A percentile compares a stretch with the other conserved stretches of the same genome.
These are phyloP conservation scores for Xerocomus brunneocitrinus DNA, from an alignment of 768 basidiomycete species.

Conservation along the genomic window DNA sequence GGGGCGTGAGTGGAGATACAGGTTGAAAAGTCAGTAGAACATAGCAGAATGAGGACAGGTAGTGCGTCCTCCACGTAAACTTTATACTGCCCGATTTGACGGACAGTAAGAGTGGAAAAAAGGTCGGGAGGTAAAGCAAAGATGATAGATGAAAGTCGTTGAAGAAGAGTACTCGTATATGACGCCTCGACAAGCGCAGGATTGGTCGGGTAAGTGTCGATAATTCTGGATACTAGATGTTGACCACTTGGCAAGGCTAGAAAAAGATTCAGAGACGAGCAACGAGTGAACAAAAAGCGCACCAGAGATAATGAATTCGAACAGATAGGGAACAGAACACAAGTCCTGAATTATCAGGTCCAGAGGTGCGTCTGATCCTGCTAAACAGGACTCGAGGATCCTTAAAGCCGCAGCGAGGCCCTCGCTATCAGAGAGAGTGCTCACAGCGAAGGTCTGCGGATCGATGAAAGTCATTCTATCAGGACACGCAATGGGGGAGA, in stretches of 20 bases:
- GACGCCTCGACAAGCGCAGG: constrained; percentile 22
- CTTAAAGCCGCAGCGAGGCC: constrained; percentile 13
- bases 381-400: constrained; percentile 25
- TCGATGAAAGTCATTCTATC: constrained; percentile 13
- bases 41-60: constrained; percentile 17
- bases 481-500: not conserved
- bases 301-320: constrained; percentile 31
- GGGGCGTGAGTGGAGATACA: not conserved
- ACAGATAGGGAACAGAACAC: constrained; percentile 23
- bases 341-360: constrained; percentile 26
- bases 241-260: constrained; percentile 14
- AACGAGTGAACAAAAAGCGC: not conserved
- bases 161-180: constrained; percentile 18
- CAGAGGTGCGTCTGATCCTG: constrained; percentile 16
- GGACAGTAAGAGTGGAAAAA: constrained; percentile 7
- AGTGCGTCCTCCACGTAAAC: constrained; percentile 22
- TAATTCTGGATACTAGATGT: constrained; percentile 25
- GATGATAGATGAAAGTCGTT: constrained; percentile 22
- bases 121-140: constrained; percentile 20
- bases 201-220: constrained; percentile 31
- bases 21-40: constrained; percentile 8
- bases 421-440: not conserved
- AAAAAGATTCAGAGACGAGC: not conserved
- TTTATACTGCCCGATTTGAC: constrained; percentile 17
- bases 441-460: constrained; percentile 15